Conservation (phyloP, 106 monocot species). For the Allium cepa region DNA sequence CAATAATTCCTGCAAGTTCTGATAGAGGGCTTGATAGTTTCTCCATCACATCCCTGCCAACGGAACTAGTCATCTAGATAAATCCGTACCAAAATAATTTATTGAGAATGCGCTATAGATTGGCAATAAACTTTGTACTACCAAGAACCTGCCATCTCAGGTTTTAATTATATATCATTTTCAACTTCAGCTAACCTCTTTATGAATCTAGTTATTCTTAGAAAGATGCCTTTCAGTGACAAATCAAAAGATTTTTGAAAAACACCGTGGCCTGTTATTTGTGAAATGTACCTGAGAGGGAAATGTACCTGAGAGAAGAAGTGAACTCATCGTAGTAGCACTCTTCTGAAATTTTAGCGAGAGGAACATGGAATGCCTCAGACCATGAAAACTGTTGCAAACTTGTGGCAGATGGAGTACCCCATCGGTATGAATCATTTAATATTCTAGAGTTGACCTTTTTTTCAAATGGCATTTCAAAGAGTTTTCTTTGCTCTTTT, state of each 20-base stretch:
- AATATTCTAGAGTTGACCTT: constrained; percentile 37
- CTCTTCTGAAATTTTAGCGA: constrained; percentile 35
- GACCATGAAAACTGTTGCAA: constrained; percentile 82
- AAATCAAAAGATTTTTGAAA: no score
- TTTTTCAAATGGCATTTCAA: constrained; percentile 50
- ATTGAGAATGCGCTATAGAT: no score
- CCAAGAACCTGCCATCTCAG: no score
- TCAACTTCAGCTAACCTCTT: no score
- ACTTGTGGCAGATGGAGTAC: constrained; percentile 51
- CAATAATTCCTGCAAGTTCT: constrained; percentile 30
- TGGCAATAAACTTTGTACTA: no score
- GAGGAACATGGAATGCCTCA: constrained; percentile 83
- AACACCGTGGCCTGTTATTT: background rate
- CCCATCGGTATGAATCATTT: constrained; percentile 77
- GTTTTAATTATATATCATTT: no score
- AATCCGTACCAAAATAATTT: no score
- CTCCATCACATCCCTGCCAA: constrained; percentile 46
- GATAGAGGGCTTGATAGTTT: constrained; percentile 43
- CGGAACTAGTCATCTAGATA: background rate
- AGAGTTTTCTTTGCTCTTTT: constrained; percentile 51
- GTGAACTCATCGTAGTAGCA: constrained; percentile 31
- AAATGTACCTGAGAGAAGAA: constrained; percentile 41
- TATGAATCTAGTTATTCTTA: no score
- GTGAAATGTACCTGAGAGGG: background rate
- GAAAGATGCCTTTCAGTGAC: no score